These are phyloP conservation scores for Lentithecium fluviatile DNA, from an alignment of 495 filamentous ascomycete species.

Conservation along the genomic window DNA sequence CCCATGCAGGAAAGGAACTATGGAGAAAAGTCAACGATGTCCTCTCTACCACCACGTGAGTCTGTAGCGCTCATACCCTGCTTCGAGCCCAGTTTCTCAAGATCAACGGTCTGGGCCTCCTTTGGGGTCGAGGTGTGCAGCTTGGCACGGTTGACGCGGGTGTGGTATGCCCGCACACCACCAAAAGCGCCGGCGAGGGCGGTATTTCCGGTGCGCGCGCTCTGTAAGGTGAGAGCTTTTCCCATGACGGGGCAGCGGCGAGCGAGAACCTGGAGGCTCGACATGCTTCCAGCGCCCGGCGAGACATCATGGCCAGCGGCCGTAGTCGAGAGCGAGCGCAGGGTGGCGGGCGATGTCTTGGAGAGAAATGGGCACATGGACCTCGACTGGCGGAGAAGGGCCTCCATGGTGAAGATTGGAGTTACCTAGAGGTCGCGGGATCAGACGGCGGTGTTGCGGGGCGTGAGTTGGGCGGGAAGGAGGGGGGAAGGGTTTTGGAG, in stretches of 20 bases:
- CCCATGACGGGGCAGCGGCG: constrained; percentile 98
- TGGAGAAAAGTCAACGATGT: constrained; percentile 2
- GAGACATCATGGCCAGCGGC: constrained; percentile 63
- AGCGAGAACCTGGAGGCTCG: constrained; percentile 91
- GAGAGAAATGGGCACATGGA: constrained; percentile 95
- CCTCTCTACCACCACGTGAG: background rate
- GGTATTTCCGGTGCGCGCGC: constrained; percentile 55
- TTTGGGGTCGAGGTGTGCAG: constrained; percentile 75
- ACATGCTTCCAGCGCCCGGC: constrained; percentile 87
- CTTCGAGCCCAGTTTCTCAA: constrained; percentile 59
- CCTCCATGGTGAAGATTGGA: constrained; percentile 64
- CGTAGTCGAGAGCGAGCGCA: constrained; percentile 85
- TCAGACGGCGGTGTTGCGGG: background rate
- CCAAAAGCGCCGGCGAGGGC: constrained; percentile 46
- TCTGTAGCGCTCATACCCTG: constrained; percentile 33
- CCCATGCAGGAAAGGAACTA: constrained; percentile 35
- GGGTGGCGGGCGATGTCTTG: constrained; percentile 83
- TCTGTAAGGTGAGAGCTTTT: constrained; percentile 90
- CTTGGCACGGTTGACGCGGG: constrained; percentile 60
- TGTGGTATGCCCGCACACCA: constrained; percentile 50
- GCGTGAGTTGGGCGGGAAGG: background rate
- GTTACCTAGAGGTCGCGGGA: background rate
- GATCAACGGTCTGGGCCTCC: constrained; percentile 69
- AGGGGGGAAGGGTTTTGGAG: background rate
- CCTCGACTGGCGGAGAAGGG: constrained; percentile 88